Evolutionary conservation across 129 eudicot genomes (phyloP).

Genomic region (Deinandra increscens): DNA sequence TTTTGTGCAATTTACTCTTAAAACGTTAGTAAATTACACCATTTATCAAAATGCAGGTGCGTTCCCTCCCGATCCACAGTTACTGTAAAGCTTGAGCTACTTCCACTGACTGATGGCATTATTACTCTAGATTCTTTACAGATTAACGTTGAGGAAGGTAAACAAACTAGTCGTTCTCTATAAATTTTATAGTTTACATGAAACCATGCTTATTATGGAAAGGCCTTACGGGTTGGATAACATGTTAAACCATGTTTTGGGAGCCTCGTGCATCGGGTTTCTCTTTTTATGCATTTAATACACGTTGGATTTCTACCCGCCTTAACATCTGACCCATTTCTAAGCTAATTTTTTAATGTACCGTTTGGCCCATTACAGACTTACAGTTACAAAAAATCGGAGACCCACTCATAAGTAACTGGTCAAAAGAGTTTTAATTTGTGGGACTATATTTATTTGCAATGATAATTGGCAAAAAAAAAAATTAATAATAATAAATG

Average conservation of each 20-base stretch:
- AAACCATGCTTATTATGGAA: background rate
- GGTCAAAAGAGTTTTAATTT: background rate
- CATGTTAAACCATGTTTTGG: background rate
- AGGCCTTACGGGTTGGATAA: background rate
- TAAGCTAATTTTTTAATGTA: background rate
- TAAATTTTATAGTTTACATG: background rate
- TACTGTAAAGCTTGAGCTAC: conserved; percentile 78
- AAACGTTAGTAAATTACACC: background rate
- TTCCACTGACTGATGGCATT: conserved; percentile 82
- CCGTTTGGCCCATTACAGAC: background rate
- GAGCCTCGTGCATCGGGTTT: too few relatives aligned
- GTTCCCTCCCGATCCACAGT: conserved; percentile 78
- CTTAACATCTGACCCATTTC: background rate
- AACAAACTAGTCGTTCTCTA: background rate
- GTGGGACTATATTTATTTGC: background rate
- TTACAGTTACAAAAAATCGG: background rate
- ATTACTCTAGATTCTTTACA: conserved; percentile 87
- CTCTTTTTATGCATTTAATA: background rate
- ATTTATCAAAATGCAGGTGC: conserved; percentile 41
- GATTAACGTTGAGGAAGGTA: conserved; percentile 77
- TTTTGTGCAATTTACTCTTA: background rate
- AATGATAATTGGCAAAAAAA: background rate
- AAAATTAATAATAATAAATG: too few relatives aligned
- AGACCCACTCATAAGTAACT: background rate
- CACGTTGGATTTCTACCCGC: background rate